A percentile compares a stretch with the other conserved stretches of the same genome.
Evolutionary conservation across 2,329 filamentous ascomycete genomes (phyloP).

Genomic region (Blumeria graminis): DNA sequence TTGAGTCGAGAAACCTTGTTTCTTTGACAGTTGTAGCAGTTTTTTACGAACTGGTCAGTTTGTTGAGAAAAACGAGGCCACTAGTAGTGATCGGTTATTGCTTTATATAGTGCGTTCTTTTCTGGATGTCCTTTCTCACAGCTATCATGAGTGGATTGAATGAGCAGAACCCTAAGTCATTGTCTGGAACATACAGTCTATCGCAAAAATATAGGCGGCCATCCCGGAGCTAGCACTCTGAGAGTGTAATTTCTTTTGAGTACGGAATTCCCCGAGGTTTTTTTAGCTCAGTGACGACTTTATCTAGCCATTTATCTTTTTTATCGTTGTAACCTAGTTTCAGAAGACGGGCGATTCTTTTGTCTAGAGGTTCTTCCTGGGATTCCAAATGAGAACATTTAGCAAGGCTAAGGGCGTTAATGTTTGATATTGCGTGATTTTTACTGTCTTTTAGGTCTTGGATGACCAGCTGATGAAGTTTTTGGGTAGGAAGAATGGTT

Average conservation of each 20-base stretch:
- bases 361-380: neutral
- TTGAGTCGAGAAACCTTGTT: too few relatives aligned
- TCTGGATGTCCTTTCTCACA: too few relatives aligned
- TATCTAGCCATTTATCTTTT: neutral
- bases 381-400: neutral
- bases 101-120: too few relatives aligned
- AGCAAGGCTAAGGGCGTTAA: neutral
- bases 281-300: neutral
- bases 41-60: neutral
- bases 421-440: neutral
- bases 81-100: neutral
- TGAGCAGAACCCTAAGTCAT: too few relatives aligned
- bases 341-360: neutral
- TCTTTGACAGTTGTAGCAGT: neutral
- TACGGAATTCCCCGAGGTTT: neutral
- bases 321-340: neutral
- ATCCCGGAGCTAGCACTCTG: neutral
- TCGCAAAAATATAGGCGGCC: neutral
- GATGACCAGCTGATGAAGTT: neutral
- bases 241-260: neutral
- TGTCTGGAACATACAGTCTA: neutral
- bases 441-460: neutral
- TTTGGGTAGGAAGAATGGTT: neutral
- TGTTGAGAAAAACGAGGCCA: neutral
- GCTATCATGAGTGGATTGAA: too few relatives aligned